These are phyloP conservation scores for Trametes coccinea DNA, from an alignment of 768 basidiomycete species.

Conservation along the genomic window DNA sequence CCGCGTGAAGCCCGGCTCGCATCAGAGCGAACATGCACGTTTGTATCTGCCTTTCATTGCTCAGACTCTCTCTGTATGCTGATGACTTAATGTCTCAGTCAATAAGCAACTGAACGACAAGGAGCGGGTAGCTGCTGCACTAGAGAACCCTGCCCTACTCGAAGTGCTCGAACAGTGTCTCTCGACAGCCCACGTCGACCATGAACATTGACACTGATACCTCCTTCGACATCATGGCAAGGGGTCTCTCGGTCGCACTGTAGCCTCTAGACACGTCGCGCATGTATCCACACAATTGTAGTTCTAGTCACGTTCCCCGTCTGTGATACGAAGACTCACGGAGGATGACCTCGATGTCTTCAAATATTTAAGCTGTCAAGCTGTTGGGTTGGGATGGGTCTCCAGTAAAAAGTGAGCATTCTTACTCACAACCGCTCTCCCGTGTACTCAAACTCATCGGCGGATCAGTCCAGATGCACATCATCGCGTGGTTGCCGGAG, in stretches of 20 bases:
- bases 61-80: background rate
- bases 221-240: background rate
- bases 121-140: conserved; percentile 94
- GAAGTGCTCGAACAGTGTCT: conserved; percentile 86
- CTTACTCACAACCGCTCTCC: no score
- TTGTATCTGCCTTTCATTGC: conserved; percentile 27
- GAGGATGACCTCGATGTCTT: no score
- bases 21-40: conserved; percentile 93
- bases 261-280: background rate
- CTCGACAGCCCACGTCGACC: conserved; percentile 20
- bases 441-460: no score
- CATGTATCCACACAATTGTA: conserved; percentile 16
- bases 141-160: conserved; percentile 87
- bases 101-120: conserved; percentile 99
- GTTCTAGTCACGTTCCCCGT: no score
- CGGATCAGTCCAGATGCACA: no score
- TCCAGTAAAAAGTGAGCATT: no score
- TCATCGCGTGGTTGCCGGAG: no score
- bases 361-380: no score
- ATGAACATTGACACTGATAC: conserved; percentile 9
- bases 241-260: background rate
- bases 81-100: conserved; percentile 46
- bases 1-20: conserved; percentile 88
- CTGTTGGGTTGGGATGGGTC: no score
- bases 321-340: no score